Evolutionary conservation across 371 early-diverging fungal species (phyloP), one percentile per base, ranked within the genome.

Genomic region (Mycotypha africana): DNA sequence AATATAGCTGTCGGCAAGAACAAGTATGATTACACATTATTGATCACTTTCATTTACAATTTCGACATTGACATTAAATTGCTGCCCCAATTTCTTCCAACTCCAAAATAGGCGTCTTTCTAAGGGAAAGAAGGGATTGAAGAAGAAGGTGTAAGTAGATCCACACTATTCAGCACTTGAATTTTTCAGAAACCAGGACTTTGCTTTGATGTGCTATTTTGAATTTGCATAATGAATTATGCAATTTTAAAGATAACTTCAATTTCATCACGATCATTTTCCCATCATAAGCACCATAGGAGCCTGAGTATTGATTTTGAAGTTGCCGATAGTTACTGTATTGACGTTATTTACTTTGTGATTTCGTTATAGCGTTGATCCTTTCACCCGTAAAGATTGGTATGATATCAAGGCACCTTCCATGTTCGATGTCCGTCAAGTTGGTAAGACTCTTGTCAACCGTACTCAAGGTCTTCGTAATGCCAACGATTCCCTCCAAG

Each of bases 391-490:
- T 67, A 98, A 98, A 87, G 99, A 98, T 76, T 97, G 98, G 98
- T 98, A 96, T 73, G 97, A 97, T 72, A 84, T 98, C 86, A 93
- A 94, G 81, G 97, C 95, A 53, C 98, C 98, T 56, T 85, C 92
- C 66, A 85, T 93, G 76, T 98, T 98, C 68, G 86, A 87, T 46
- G 82, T 84, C 58, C 92, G 95, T 61, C 84, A 90, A 64, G 87
- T 93, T 56, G 99, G 97, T 65, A 97, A 97, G 89, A 98, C 99
- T 62, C 86, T 98, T 58, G 99, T 97, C 80, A 98, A 98, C 96
- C 93, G 99, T 60, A 93, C 96, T 76, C 95, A 95, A 85, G 99
- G 99, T 81, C 74, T 95, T 70, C 93, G 89, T 86, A 82, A 95
- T 79, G 95, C 98, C 78, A 90, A 91, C 77, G 97, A 95, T 68